phyloP scores from a whole-genome alignment of 495 filamentous ascomycete species.

The Usnea hakonensis region DNA sequence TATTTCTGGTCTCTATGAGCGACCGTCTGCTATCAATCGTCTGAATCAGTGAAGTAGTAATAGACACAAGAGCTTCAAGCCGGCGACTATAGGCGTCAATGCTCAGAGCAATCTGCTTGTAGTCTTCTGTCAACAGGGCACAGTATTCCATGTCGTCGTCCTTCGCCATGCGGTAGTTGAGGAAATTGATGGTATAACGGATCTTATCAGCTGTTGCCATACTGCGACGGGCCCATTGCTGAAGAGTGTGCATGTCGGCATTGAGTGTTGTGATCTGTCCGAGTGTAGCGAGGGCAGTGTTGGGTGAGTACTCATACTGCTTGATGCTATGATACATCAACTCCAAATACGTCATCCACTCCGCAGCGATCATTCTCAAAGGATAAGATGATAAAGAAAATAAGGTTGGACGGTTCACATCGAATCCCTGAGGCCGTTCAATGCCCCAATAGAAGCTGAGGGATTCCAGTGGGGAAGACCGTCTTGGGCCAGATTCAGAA shows the following conservation, averaged over 20 bases:
- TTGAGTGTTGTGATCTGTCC: background rate
- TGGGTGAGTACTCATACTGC: constrained; percentile 19
- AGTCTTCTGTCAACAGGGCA: constrained; percentile 2
- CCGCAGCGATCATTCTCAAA: constrained; percentile 20
- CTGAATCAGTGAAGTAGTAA: background rate
- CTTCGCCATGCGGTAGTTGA: background rate
- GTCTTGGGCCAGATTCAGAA: background rate
- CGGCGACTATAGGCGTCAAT: constrained; percentile 4
- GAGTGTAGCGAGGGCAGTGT: background rate
- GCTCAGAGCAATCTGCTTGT: background rate
- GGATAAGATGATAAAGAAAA: constrained; percentile 19
- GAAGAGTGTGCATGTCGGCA: constrained; percentile 1
- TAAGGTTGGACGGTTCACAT: constrained; percentile 10
- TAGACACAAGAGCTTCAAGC: background rate
- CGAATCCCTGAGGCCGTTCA: background rate
- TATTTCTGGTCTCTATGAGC: constrained; percentile 1
- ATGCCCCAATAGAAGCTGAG: background rate
- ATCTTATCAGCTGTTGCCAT: constrained; percentile 1
- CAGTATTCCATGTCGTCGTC: background rate
- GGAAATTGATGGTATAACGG: background rate
- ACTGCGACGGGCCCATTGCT: constrained; percentile 8
- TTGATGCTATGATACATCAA: constrained; percentile 20
- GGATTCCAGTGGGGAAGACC: background rate
- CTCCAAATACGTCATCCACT: constrained; percentile 18
- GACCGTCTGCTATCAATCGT: background rate